These are phyloP conservation scores for Candida takata DNA, from an alignment of 805 yeast genomes.

Conservation along the genomic window DNA sequence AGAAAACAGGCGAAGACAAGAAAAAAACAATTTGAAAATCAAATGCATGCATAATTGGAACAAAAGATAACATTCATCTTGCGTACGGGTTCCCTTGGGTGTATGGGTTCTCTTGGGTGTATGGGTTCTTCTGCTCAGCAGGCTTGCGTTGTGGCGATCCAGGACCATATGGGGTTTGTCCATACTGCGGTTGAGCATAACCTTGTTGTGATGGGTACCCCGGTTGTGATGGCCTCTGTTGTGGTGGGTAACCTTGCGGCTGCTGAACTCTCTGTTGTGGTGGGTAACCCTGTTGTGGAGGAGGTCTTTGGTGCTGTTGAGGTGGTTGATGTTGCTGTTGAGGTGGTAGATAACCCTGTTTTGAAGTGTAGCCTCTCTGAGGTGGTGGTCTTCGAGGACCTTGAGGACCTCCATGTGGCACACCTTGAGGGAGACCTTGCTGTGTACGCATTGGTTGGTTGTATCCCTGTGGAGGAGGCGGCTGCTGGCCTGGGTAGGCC, in stretches of 20 bases:
- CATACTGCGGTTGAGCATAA: slow-evolving; percentile 5
- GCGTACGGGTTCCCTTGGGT: slow-evolving; percentile 1
- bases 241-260: slow-evolving; percentile 5
- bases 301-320: slow-evolving; percentile 7
- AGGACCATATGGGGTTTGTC: neutral
- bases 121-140: slow-evolving; percentile 6
- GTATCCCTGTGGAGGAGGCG: slow-evolving; percentile 2
- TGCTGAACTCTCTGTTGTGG: slow-evolving; percentile 8
- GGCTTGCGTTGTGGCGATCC: slow-evolving; percentile 8
- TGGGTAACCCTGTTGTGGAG: slow-evolving; percentile 5
- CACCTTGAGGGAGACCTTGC: slow-evolving; percentile 2
- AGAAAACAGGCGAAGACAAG: neutral
- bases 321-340: slow-evolving; percentile 6
- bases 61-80: slow-evolving; percentile 2
- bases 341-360: slow-evolving; percentile 6
- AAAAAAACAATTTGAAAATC: neutral
- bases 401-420: slow-evolving; percentile 9
- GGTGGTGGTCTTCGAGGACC: slow-evolving; percentile 9
- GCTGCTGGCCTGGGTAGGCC: slow-evolving; percentile 4
- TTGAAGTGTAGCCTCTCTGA: too few species aligned
- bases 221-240: slow-evolving; percentile 5
- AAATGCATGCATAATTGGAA: neutral
- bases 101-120: neutral
- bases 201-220: slow-evolving; percentile 8
- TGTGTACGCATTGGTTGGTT: slow-evolving; percentile 1